Base-by-base conservation (phyloP, 2,329 filamentous ascomycete species). In the Epichloe aotearoae region DNA sequence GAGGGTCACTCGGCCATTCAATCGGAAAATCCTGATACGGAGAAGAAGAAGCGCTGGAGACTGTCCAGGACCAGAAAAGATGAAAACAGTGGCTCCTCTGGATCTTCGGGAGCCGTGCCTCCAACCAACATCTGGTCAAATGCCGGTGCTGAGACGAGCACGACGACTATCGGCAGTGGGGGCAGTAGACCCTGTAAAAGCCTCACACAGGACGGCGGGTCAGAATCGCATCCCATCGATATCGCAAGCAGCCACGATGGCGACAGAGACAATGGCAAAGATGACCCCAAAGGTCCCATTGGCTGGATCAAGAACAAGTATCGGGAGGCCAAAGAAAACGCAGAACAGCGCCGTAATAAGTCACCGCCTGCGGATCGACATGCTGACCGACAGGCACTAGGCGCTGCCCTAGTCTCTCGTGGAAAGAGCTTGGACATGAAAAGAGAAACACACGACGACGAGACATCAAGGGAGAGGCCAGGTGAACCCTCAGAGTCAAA, bases 11-110 rank as follows among this genome's bases (percentile, higher is more conserved):
- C 62, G 6, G 58, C 66, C 5, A 51, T 58, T 26, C 57, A 58
- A n/a, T 49, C 64, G 37, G 74, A 74, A 4, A 64, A 66, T 42
- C 72, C 79, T 14, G 82, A 85, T 49, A 82, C 77, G 58, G 82
- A 86, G 49, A 86, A 82, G 66, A 85, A 83, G 60, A 80, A 76
- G 52, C 80, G 84, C 30, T 79, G 78, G 71, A 88, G 88, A 71
- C 74, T 89, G 49, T 84, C 88, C 17, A 82, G 82, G 19, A 75
- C 59, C 34, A 65, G 75, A 50, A 81, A 76, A 54, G 78, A 83
- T 36, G 81, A 82, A 36, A 66, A 73, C 43, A 67, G 73, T 11
- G 64, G 72, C 23, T 59, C 70, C 57, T 44, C 66, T 58, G 60
- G 69, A 52, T 57, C 69, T 58, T 53, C 67, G 51, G 51, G 77